Evolutionary conservation across 2,329 filamentous ascomycete genomes (phyloP).

Genomic region (Pseudocercospora cruenta): DNA sequence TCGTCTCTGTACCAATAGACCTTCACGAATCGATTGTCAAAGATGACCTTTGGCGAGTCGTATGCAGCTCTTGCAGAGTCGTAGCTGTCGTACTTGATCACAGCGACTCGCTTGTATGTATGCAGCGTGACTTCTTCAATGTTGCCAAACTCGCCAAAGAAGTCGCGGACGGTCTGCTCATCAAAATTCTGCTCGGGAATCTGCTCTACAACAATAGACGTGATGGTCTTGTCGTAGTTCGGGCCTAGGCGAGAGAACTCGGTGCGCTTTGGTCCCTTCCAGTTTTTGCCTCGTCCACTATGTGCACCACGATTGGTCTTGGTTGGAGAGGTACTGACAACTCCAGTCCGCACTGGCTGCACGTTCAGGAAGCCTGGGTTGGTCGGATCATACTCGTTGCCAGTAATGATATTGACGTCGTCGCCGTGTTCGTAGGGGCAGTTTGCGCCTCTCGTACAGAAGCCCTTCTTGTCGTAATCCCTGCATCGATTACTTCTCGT

Average conservation of each 20-base stretch:
- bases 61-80: slow-evolving; percentile 71
- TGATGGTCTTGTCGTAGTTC: slow-evolving; percentile 64
- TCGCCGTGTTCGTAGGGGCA: slow-evolving; percentile 72
- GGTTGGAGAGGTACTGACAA: slow-evolving; percentile 20
- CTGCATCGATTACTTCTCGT: slow-evolving; percentile 58
- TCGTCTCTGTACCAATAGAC: slow-evolving; percentile 72
- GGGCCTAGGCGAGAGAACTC: slow-evolving; percentile 68
- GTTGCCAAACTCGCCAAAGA: slow-evolving; percentile 73
- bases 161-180: slow-evolving; percentile 66
- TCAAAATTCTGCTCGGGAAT: slow-evolving; percentile 73
- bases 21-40: slow-evolving; percentile 84
- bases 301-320: slow-evolving; percentile 38
- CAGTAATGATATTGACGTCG: slow-evolving; percentile 51
- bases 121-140: slow-evolving; percentile 69
- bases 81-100: slow-evolving; percentile 71
- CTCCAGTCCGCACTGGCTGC: slow-evolving; percentile 29
- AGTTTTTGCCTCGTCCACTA: slow-evolving; percentile 43
- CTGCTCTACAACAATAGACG: slow-evolving; percentile 73
- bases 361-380: slow-evolving; percentile 50
- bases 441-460: slow-evolving; percentile 67
- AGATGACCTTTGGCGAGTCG: slow-evolving; percentile 76
- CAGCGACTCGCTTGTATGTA: slow-evolving; percentile 66
- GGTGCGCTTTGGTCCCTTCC: slow-evolving; percentile 51
- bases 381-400: slow-evolving; percentile 62
- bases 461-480: slow-evolving; percentile 74